Evolutionary conservation across 352 stramenopile species (phyloP).

Genomic region (Pythium monospermum): DNA sequence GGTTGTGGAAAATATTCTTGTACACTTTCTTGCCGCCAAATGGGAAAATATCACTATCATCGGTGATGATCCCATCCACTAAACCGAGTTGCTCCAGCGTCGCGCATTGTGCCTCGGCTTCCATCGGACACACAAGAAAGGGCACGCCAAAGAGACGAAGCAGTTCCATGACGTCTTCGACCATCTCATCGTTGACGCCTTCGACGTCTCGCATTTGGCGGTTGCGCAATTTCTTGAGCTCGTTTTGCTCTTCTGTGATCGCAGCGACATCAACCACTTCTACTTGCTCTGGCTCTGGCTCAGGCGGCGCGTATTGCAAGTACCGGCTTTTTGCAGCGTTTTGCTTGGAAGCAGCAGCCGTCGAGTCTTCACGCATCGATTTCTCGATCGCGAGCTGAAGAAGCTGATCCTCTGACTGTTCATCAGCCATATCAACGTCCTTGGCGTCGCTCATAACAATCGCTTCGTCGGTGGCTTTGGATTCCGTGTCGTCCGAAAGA

Average conservation of each 20-base stretch:
- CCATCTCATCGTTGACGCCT: conserved; percentile 97
- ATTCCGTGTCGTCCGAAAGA: conserved; percentile 4
- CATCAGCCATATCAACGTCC: not conserved
- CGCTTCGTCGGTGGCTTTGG: not conserved
- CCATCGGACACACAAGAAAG: conserved; percentile 98
- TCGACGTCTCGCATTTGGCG: conserved; percentile 88
- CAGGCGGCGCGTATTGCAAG: conserved; percentile 15
- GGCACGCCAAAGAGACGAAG: conserved; percentile 97
- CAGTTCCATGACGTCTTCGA: conserved; percentile 95
- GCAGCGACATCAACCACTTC: conserved; percentile 24
- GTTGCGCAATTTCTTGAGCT: conserved; percentile 75
- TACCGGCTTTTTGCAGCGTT: conserved; percentile 18
- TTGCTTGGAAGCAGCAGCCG: too few species aligned
- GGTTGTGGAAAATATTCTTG: conserved; percentile 99
- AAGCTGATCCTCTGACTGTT: conserved; percentile 11
- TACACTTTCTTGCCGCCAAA: conserved; percentile 96
- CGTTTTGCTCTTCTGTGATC: conserved; percentile 52
- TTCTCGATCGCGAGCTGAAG: conserved; percentile 21
- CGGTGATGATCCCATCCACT: conserved; percentile 98
- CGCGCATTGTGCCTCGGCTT: conserved; percentile 98
- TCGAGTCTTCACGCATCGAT: conserved; percentile 19
- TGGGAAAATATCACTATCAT: conserved; percentile 93
- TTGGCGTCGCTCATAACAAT: not conserved
- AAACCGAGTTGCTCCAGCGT: conserved; percentile 93
- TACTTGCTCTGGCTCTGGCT: conserved; percentile 1